Evolutionary conservation across 2,329 filamentous ascomycete species (phyloP), one percentile per base, ranked within the genome.

Genomic region (Mycosphaerella sp.): DNA sequence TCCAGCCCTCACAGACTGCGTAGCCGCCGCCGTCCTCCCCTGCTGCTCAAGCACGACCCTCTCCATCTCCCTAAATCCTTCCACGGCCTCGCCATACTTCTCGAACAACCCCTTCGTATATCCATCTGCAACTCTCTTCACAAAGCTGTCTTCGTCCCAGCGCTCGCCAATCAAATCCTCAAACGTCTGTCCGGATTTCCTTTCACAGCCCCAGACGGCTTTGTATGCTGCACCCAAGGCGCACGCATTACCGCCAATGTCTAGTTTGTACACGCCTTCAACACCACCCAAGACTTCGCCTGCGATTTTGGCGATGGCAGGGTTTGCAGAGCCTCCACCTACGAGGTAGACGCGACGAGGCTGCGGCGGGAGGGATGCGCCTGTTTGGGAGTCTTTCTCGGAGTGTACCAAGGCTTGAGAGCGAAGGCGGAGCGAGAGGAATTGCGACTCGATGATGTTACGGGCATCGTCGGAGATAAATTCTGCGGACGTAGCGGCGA

Each of bases 181-280:
- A 71, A 97, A 97, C 3, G 79, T 87, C 78, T 64, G 52, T 1
- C 72, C 63, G 0, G 61, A 68, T 18, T 70, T 69, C 42, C 87
- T 75, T 74, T 93, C 89, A 49, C 89, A 75, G 1, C 86, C 89
- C 93, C 93, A 98, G 0, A 95, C 84, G 12, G 93, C 91, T 73
- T 97, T 97, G 72, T 97, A 96, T 21, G 91, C 91, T 6, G 89
- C 89, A 12, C 93, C 93, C 12, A 97, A 73, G 9, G 91, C 93
- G 71, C 93, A 98, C 2, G 93, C 91, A 71, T 95, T 96, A 21
- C 90, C 89, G 21, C 93, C 91, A 4, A 97, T 89, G 66, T 97
- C 90, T 12, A 98, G 81, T 70, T 86, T 87, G 73, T 89, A 98
- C 21, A 97, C 87, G 18, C 93, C 93, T 57, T 97, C 93, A 2